Base-by-base conservation (phyloP, 164 flowering plant genomes). In the Umbilicus rupestris region DNA sequence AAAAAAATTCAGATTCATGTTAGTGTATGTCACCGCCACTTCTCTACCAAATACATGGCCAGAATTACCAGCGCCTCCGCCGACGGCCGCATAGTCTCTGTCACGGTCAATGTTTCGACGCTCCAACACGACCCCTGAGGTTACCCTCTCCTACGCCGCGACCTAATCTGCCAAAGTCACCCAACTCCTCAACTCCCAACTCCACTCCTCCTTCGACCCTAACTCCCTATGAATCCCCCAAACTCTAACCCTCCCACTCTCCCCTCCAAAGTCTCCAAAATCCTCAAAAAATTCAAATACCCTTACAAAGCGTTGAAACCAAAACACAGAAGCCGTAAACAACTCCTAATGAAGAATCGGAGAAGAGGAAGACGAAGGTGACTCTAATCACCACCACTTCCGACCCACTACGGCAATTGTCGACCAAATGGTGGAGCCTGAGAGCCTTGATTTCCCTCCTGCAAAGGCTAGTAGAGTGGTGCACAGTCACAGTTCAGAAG, bases 31-130 rank as follows among this genome's bases (percentile, higher is more conserved):
- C 72, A 24, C 75, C 92, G 94, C 68, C 70, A 70, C 66, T 87
- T 70, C 81, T 82, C 91, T 78, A 93, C 98, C 59, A 89, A 81
- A 68, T 90, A 90, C 89, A 84, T 82, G 16, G 97, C 89, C 59
- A 74, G 79, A 69, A 76, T 89, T 0, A 78, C 79, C 35, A 68
- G 73, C 24, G 63, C 79, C 35, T 71, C 86, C 67, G 52, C 77
- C 15, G 75, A 81, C 33, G 91, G 92, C 67, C 85, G 82, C 28
- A 63, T 78, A 7, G 70, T 89, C 62, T 72, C 88, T 66, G 82
- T 80, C 69, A 55, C 80, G 68, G 78, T 90, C 69, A 72, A 72
- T 5, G 2, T 82, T 44, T 85, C 82, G 7, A 52, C 71, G 31
- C 59, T 76, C 52, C 75, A 74, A 41, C 45, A 74, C 72, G 95